These are phyloP conservation scores for Davidsoniella neocaledoniae DNA, from an alignment of 2,329 filamentous ascomycete genomes.

Conservation along the genomic window DNA sequence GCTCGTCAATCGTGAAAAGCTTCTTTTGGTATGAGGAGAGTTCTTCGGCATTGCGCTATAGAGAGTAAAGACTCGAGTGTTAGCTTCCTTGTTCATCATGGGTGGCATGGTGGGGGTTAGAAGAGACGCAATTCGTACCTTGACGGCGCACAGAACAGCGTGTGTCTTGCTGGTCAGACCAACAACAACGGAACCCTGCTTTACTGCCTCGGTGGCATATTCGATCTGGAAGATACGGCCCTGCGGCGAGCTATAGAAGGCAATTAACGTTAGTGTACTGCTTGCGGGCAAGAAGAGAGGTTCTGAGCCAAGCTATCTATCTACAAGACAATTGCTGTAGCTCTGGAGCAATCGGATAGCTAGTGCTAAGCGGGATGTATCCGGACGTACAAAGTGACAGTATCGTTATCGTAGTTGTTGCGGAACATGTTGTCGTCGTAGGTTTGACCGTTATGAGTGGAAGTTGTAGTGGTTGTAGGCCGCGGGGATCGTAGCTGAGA, in stretches of 20 bases:
- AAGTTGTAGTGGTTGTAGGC: neutral
- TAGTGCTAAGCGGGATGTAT: neutral
- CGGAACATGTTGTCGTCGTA: slow-evolving; percentile 62
- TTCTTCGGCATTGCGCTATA: slow-evolving; percentile 92
- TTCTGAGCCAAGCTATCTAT: too few species aligned
- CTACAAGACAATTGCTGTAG: neutral
- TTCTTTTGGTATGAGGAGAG: slow-evolving; percentile 99
- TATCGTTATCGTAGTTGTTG: slow-evolving; percentile 99
- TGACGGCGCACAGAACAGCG: slow-evolving; percentile 85
- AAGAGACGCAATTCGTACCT: slow-evolving; percentile 39
- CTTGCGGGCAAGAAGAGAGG: too few species aligned
- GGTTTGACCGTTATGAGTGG: neutral
- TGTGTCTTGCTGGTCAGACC: slow-evolving; percentile 97
- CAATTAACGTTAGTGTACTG: slow-evolving; percentile 13
- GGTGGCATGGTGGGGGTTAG: neutral
- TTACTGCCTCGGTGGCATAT: slow-evolving; percentile 96
- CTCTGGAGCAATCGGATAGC: neutral
- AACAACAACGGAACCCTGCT: slow-evolving; percentile 96
- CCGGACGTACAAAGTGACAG: slow-evolving; percentile 79
- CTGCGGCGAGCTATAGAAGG: slow-evolving; percentile 65
- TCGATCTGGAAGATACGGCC: slow-evolving; percentile 99
- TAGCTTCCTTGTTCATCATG: neutral
- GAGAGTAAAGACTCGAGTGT: neutral
- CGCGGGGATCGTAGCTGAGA: neutral
- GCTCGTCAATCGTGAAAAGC: slow-evolving; percentile 89